These are phyloP conservation scores for Urochloa ruziziensis DNA, from an alignment of 176 grass and related monocot genomes.

Conservation along the genomic window DNA sequence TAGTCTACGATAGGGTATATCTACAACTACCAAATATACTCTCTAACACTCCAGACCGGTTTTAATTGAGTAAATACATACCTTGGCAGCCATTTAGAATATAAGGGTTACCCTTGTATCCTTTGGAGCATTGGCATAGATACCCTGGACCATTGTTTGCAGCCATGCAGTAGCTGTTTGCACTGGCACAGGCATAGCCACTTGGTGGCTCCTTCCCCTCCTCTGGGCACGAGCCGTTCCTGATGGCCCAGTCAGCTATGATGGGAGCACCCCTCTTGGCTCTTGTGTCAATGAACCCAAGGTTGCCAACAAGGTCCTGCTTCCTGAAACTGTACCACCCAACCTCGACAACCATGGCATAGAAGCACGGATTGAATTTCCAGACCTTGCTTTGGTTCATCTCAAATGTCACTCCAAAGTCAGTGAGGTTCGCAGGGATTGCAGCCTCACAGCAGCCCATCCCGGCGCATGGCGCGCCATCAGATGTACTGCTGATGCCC, in stretches of 20 bases:
- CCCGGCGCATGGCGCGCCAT: not conserved
- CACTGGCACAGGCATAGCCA: constrained; percentile 20
- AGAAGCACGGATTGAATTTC: constrained; percentile 27
- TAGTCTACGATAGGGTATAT: too few relatives aligned
- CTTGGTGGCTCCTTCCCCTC: not conserved
- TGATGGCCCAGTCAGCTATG: constrained; percentile 26
- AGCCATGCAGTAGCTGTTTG: constrained; percentile 10
- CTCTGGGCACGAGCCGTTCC: constrained; percentile 17
- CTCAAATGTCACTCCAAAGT: not conserved
- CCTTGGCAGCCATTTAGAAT: constrained; percentile 32
- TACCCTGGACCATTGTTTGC: constrained; percentile 35
- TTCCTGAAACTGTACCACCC: constrained; percentile 32
- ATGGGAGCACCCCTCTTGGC: not conserved
- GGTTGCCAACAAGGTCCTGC: not conserved
- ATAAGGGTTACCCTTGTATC: constrained; percentile 40
- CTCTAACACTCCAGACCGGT: too few relatives aligned
- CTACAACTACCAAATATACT: too few relatives aligned
- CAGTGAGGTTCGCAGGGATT: constrained; percentile 15
- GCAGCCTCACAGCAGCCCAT: constrained; percentile 4
- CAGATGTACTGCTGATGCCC: not conserved
- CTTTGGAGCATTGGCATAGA: constrained; percentile 32
- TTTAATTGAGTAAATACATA: not conserved
- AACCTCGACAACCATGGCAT: constrained; percentile 7
- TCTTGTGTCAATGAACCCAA: constrained; percentile 4
- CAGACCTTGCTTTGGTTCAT: constrained; percentile 5